These are phyloP conservation scores for Hyaloscypha finlandica DNA, from an alignment of 495 filamentous ascomycete species.

Conservation along the genomic window DNA sequence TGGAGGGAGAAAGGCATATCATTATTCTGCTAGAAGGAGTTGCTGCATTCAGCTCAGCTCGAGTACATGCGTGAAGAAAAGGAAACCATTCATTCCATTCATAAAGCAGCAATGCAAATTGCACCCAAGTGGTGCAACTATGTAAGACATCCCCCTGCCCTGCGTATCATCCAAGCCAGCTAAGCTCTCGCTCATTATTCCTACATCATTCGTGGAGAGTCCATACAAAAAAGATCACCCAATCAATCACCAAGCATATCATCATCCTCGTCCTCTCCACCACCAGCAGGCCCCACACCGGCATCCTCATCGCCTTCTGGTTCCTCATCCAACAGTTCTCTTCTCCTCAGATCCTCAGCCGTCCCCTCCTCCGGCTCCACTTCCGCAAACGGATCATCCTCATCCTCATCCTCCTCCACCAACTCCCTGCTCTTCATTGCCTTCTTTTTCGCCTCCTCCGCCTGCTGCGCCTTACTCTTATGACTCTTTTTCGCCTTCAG, in stretches of 20 bases:
- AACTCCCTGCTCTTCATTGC: conserved; percentile 47
- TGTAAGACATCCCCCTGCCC: not conserved
- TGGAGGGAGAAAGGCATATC: not conserved
- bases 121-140: not conserved
- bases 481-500: conserved; percentile 50
- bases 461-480: conserved; percentile 41
- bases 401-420: conserved; percentile 52
- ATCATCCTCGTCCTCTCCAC: conserved; percentile 60
- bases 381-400: conserved; percentile 53
- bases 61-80: not conserved
- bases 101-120: not conserved
- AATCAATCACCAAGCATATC: conserved; percentile 68
- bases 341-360: conserved; percentile 61
- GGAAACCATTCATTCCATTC: conserved; percentile 3
- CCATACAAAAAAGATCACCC: not conserved
- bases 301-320: conserved; percentile 41
- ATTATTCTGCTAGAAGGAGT: not conserved
- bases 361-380: conserved; percentile 51
- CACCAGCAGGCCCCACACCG: conserved; percentile 38
- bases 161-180: not conserved
- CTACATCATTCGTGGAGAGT: not conserved
- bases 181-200: not conserved
- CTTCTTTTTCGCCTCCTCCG: conserved; percentile 40
- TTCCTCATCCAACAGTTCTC: conserved; percentile 59
- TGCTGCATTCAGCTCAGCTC: not conserved